Base-by-base conservation (phyloP, 306 rosid genomes). In the Dalbergia cochinchinensis region DNA sequence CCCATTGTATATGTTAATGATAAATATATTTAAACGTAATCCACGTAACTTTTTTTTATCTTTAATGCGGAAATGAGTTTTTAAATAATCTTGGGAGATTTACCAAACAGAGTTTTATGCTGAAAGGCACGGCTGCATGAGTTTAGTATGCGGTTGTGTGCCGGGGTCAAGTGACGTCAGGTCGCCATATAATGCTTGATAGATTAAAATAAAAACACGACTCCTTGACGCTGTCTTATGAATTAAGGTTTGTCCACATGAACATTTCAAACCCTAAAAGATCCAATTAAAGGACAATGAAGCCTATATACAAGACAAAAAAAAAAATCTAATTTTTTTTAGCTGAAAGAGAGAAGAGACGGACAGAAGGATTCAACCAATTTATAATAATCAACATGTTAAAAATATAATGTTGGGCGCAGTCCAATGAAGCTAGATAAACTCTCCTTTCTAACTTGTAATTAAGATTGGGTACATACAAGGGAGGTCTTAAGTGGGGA, bases 401-500 rank as follows among this genome's bases (percentile, higher is more conserved):
- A 54, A 18, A 57, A 68, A 12, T 47, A n/a, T 45, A 26, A 51
- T 15, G n/a, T 4, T 26, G 47, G 62, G 45, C 60, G 68, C 75
- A 65, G 78, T 72, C 74, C 54, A 57, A 54, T 44, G 3, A 83
- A 50, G 79, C 57, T 51, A 35, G 14, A 47, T 41, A 9, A 47
- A 5, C 55, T 41, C 16, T 64, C 16, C 20, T n/a, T 19, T 5
- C 18, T 20, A 13, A 50, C 2, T 16, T 47, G 51, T 47, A 44
- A 71, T 7, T 45, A 20, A 75, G 79, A 69, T 6, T 63, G 83
- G 91, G 77, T 37, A 54, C 60, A 83, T 84, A 11, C 79, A 78
- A 69, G 92, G 94, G 51, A 90, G 94, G 94, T 66, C 51, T 14
- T 68, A 88, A 26, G 26, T 74, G 90, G 92, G 97, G 97, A 81